Evolutionary conservation across 2,329 filamentous ascomycete species (phyloP), one percentile per base, ranked within the genome.

Genomic region (Ophiocordyceps australis): DNA sequence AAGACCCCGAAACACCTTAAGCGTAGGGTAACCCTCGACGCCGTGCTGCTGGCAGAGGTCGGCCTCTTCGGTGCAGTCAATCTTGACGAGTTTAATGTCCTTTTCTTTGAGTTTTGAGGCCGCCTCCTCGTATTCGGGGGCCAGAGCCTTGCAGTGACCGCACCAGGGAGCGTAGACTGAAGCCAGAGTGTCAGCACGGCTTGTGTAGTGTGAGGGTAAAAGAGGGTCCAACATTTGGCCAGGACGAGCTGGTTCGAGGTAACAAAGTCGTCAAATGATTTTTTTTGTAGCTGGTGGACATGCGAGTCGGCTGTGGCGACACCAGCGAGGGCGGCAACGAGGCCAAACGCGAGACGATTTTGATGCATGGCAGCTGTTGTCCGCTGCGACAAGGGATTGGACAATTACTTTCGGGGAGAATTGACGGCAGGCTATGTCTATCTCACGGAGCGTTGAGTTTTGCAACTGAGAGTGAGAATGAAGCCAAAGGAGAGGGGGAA

Each of bases 61-160:
- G 35, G 74, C 61, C 65, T 98, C 81, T 52, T 79, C 83, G 47
- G 86, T 95, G 68, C 89, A 95, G 64, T 94, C 86, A 41, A 91
- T 57, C 72, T 91, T 89, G 55, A 66, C 77, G 29, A 91, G 65
- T 47, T 67, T 69, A 55, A 89, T 86, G 50, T 78, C 66, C 72
- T 86, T 89, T 57, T 82, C 78, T 66, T 85, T 86, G 36, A 91
- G 64, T 17, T 71, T 65, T 17, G 79, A 85, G 26, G 81, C 81
- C 27, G 81, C 80, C 52, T 80, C 72, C 60, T 91, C 81, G 55
- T 89, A 91, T 58, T 89, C 80, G 48, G 80, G 79, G 34, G 79
- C 89, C 38, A 98, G 80, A 32, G 86, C 86, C 67, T 98, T 95
- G 78, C 86, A 95, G 68, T 95, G 86, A 38, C 85, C 86, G 43